phyloP scores from a whole-genome alignment of 2,329 filamentous ascomycete genomes.

The Fonsecaea erecta region DNA sequence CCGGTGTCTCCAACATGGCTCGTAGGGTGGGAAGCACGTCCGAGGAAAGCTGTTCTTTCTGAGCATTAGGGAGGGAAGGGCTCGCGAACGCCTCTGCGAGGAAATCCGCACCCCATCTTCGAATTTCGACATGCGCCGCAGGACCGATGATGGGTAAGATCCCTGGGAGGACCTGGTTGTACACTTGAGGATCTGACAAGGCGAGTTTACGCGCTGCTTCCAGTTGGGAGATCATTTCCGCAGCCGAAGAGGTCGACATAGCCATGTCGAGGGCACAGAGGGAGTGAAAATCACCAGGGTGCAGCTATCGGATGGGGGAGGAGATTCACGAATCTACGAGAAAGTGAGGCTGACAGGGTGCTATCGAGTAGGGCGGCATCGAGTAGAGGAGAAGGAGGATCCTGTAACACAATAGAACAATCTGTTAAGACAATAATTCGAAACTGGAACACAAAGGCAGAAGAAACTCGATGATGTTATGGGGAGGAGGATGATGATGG shows the following conservation, averaged over 20 bases:
- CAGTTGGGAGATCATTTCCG: slow-evolving; percentile 71
- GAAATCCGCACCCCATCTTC: slow-evolving; percentile 96
- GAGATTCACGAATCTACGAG: slow-evolving; percentile 28
- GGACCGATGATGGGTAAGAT: slow-evolving; percentile 89
- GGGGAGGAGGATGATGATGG: slow-evolving; percentile 7
- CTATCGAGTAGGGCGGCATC: slow-evolving; percentile 21
- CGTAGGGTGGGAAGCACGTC: slow-evolving; percentile 78
- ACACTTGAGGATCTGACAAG: slow-evolving; percentile 82
- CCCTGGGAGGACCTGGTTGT: slow-evolving; percentile 87
- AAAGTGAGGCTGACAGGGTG: slow-evolving; percentile 10
- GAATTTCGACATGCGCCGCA: slow-evolving; percentile 74
- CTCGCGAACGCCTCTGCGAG: slow-evolving; percentile 94
- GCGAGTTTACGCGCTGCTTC: slow-evolving; percentile 89
- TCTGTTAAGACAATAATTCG: slow-evolving; percentile 19
- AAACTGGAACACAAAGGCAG: not conserved
- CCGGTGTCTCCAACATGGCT: slow-evolving; percentile 70
- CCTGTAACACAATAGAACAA: not conserved
- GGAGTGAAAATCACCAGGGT: slow-evolving; percentile 6
- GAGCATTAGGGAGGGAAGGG: slow-evolving; percentile 74
- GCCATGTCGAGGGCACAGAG: slow-evolving; percentile 31
- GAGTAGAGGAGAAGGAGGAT: not conserved
- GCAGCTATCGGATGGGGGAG: not conserved
- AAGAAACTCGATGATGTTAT: slow-evolving; percentile 6
- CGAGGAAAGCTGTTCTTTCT: slow-evolving; percentile 80
- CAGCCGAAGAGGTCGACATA: slow-evolving; percentile 26